Base-by-base conservation (phyloP, 345 rosid genomes). In the Eucalyptus camaldulensis region DNA sequence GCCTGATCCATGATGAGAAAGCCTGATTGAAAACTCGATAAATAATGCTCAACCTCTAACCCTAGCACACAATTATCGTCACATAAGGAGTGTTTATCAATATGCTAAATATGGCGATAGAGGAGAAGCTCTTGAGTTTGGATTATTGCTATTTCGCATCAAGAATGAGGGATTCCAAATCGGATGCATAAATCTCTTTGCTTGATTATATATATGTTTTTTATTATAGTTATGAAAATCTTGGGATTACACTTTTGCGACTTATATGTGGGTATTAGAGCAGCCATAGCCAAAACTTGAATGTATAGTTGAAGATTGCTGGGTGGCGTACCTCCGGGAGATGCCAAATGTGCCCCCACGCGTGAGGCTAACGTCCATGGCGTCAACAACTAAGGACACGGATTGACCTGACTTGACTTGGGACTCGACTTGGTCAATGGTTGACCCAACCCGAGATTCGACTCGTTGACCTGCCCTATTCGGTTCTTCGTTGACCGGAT, bases 1-100 rank as follows among this genome's bases (percentile, higher is more conserved):
- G 3, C 1, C 6, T 1, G 1, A 0, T 1, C 0, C 0, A 2
- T 56, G 10, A 58, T 58, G 3, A 58, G 6, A 58, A 1, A 1
- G 3, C 0, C 0, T 58, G 6, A 5, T 2, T 10, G 6, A 56
- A 58, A 58, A 58, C 29, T 58, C 13, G 3, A 58, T 24, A 58
- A 58, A 10, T 58, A 58, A 0, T 1, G 4, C 6, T 13, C 29
- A 24, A 24, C 13, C 13, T 53, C 0, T 58, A 58, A 58, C 13
- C 6, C 1, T 58, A 3, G 4, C 3, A 24, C 4, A 58, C n/a
- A 58, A 58, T 58, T 25, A 24, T 24, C 1, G 7, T 58, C 14
- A 25, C 6, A 58, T 58, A 25, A 53, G 5, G 25, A 53, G 25
- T 0, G 1, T 53, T 53, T 19, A 53, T 21, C 5, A 53, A 53